Evolutionary conservation across 768 basidiomycete species (phyloP).

Genomic region (Amanita jacksonii): DNA sequence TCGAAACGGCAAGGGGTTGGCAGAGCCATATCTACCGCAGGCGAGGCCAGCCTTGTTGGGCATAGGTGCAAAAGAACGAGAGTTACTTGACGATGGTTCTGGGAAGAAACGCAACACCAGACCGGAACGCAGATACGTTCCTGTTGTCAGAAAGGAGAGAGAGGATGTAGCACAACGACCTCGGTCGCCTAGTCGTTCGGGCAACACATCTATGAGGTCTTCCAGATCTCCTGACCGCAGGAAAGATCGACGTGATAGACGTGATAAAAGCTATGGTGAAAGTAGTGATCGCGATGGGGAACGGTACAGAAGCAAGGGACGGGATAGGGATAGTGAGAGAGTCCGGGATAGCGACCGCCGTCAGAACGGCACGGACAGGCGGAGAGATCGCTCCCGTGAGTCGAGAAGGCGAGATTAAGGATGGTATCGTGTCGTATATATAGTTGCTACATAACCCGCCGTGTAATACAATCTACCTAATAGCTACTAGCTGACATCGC

Average conservation of each 20-base stretch:
- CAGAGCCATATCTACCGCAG: constrained; percentile 75
- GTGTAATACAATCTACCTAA: too few relatives aligned
- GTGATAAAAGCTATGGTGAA: constrained; percentile 11
- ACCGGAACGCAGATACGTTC: constrained; percentile 74
- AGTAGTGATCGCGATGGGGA: constrained; percentile 11
- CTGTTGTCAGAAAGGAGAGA: constrained; percentile 66
- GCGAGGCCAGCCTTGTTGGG: constrained; percentile 82
- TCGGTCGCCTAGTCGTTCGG: constrained; percentile 29
- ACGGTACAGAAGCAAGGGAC: constrained; percentile 13
- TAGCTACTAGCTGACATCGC: neutral
- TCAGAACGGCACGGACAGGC: constrained; percentile 17
- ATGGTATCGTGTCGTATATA: neutral
- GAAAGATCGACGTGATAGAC: constrained; percentile 22
- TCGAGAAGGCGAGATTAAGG: constrained; percentile 5
- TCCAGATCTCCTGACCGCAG: constrained; percentile 43
- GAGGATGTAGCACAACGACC: constrained; percentile 27
- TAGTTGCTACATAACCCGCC: too few relatives aligned
- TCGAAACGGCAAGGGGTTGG: constrained; percentile 49
- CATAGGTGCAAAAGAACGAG: constrained; percentile 87
- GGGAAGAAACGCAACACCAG: constrained; percentile 38
- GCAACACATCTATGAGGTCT: constrained; percentile 33
- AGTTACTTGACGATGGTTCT: constrained; percentile 61
- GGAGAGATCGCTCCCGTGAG: constrained; percentile 7
- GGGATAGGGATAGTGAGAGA: constrained; percentile 13
- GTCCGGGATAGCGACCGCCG: constrained; percentile 23